Percentiles rank a stretch among this genome's conserved stretches.
phyloP scores from a whole-genome alignment of 441 rosid genomes.

The Arabidopsis lyrata region DNA sequence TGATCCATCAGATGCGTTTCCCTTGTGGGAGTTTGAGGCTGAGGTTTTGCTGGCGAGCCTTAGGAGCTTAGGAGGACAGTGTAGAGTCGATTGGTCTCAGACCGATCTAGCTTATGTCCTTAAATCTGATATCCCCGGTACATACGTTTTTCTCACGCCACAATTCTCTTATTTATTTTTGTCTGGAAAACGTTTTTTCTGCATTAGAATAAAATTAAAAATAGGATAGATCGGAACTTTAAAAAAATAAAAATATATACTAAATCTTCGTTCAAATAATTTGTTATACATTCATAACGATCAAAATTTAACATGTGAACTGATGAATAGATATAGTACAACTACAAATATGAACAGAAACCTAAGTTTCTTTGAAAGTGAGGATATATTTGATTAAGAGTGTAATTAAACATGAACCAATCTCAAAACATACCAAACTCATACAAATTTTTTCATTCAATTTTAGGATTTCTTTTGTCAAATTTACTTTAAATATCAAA shows the following conservation, averaged over 20 bases:
- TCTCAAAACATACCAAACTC: not conserved
- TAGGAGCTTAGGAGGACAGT: constrained; percentile 65
- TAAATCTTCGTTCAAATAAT: too few relatives aligned
- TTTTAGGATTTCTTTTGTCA: not conserved
- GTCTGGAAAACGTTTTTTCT: not conserved
- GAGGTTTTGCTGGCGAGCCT: constrained; percentile 60
- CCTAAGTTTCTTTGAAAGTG: not conserved
- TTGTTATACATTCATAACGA: too few relatives aligned
- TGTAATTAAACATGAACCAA: not conserved
- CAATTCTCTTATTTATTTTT: not conserved
- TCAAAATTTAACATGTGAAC: not conserved
- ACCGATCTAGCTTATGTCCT: constrained; percentile 73
- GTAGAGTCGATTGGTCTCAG: constrained; percentile 76
- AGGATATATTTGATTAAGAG: not conserved
- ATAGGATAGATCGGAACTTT: too few relatives aligned
- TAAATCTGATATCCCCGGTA: constrained; percentile 82
- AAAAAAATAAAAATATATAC: too few relatives aligned
- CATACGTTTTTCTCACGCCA: constrained; percentile 11
- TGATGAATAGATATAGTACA: not conserved
- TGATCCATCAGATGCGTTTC: constrained; percentile 96
- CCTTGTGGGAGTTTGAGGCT: constrained; percentile 88
- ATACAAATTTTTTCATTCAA: not conserved
- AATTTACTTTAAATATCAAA: not conserved
- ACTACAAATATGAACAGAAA: not conserved
- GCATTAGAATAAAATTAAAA: too few relatives aligned